These are phyloP conservation scores for Xylariaceae sp. DNA, from an alignment of 2,329 filamentous ascomycete species.

Conservation along the genomic window DNA sequence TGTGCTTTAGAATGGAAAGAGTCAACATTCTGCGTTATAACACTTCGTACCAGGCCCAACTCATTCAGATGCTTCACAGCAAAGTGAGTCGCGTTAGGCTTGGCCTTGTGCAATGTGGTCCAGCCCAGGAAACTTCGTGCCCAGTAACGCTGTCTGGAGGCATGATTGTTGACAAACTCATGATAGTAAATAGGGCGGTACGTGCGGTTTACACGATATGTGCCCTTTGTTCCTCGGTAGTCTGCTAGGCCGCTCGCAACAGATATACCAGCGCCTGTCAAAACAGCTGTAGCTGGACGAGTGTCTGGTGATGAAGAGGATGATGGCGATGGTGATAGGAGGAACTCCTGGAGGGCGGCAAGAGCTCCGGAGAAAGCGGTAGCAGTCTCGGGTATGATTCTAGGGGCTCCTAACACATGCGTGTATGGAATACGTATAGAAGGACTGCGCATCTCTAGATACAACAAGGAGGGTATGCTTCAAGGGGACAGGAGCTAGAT, in stretches of 20 bases:
- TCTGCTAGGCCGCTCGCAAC: slow-evolving; percentile 90
- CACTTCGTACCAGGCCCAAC: slow-evolving; percentile 65
- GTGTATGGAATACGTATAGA: slow-evolving; percentile 90
- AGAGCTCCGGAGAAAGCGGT: slow-evolving; percentile 66
- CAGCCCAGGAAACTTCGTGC: slow-evolving; percentile 90
- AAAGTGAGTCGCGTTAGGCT: slow-evolving; percentile 72
- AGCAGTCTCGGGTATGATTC: slow-evolving; percentile 68
- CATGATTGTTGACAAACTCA: slow-evolving; percentile 78
- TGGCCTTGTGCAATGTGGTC: slow-evolving; percentile 72
- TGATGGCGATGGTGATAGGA: slow-evolving; percentile 53
- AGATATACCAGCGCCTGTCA: slow-evolving; percentile 83
- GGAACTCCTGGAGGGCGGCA: slow-evolving; percentile 69
- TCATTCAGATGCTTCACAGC: slow-evolving; percentile 68
- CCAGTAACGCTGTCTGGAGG: slow-evolving; percentile 90
- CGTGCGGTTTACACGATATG: slow-evolving; percentile 84
- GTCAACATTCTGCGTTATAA: slow-evolving; percentile 96
- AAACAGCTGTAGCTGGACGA: slow-evolving; percentile 44
- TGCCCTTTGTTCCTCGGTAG: slow-evolving; percentile 84
- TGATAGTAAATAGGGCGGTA: slow-evolving; percentile 91
- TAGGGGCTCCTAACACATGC: slow-evolving; percentile 68
- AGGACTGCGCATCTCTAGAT: slow-evolving; percentile 54
- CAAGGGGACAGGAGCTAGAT: neutral
- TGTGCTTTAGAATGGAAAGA: slow-evolving; percentile 82
- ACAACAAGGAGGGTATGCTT: neutral
- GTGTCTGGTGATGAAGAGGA: slow-evolving; percentile 39